phyloP scores from a whole-genome alignment of 1,284 basidiomycete species.

The Porodaedalea pini region DNA sequence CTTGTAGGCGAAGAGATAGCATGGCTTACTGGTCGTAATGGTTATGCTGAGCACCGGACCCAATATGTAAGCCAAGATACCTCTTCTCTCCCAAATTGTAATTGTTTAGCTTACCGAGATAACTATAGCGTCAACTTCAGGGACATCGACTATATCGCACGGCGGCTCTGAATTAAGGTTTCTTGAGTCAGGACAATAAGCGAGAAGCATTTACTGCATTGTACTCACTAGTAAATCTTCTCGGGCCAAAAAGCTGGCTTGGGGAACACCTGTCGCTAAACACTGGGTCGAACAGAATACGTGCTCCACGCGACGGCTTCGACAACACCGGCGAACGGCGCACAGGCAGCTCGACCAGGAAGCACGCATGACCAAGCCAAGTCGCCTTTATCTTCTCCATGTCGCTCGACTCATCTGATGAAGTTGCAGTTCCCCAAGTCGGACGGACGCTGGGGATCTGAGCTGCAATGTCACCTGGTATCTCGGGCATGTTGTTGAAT shows the following conservation, averaged over 20 bases:
- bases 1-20: neutral
- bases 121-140: conserved; percentile 61
- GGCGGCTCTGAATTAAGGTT: conserved; percentile 42
- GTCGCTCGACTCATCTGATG: conserved; percentile 15
- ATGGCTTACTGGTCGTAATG: conserved; percentile 63
- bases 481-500: conserved; percentile 11
- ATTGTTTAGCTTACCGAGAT: conserved; percentile 42
- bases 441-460: conserved; percentile 34
- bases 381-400: conserved; percentile 55
- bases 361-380: conserved; percentile 74
- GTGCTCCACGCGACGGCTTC: conserved; percentile 45
- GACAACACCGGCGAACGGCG: conserved; percentile 15
- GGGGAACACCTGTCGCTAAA: conserved; percentile 64
- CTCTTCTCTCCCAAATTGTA: neutral
- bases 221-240: conserved; percentile 51
- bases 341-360: conserved; percentile 63
- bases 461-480: conserved; percentile 22
- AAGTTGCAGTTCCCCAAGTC: conserved; percentile 33
- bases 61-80: neutral
- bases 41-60: conserved; percentile 48
- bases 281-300: conserved; percentile 73
- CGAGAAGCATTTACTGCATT: neutral
- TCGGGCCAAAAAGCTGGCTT: conserved; percentile 49
- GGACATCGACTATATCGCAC: conserved; percentile 56
- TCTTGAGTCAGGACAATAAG: neutral